Conservation (phyloP, 805 yeast genomes). For the Teunomyces cretensis region DNA sequence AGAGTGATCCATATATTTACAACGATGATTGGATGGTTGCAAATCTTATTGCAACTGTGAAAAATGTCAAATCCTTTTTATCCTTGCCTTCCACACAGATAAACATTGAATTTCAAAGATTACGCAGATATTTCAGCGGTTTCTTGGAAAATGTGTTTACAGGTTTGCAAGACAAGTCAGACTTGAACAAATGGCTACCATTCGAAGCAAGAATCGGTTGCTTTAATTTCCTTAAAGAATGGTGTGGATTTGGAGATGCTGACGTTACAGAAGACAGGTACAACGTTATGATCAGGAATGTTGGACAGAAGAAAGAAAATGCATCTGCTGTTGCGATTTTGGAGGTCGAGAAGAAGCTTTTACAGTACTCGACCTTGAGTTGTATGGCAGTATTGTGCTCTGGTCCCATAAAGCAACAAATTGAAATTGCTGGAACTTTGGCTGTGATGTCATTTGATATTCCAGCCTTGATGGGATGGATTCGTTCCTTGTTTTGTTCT, state of each 20-base stretch:
- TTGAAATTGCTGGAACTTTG: slow-evolving; percentile 46
- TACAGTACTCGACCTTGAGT: slow-evolving; percentile 71
- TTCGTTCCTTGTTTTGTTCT: slow-evolving; percentile 65
- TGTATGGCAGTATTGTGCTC: slow-evolving; percentile 82
- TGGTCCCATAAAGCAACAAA: slow-evolving; percentile 61
- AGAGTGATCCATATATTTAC: slow-evolving; percentile 46
- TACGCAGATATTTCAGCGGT: slow-evolving; percentile 82
- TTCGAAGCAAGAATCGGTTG: slow-evolving; percentile 83
- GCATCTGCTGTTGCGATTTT: slow-evolving; percentile 67
- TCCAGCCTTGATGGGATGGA: slow-evolving; percentile 71
- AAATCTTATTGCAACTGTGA: slow-evolving; percentile 61
- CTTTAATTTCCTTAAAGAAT: slow-evolving; percentile 79
- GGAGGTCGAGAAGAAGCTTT: slow-evolving; percentile 72
- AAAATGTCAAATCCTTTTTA: slow-evolving; percentile 59
- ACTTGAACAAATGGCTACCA: slow-evolving; percentile 60
- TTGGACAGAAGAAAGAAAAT: slow-evolving; percentile 37
- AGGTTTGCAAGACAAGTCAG: slow-evolving; percentile 47
- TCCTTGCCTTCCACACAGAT: slow-evolving; percentile 57
- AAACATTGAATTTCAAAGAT: slow-evolving; percentile 68
- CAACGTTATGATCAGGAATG: slow-evolving; percentile 48
- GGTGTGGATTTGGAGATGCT: slow-evolving; percentile 90
- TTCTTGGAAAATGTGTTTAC: slow-evolving; percentile 72
- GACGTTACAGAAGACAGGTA: slow-evolving; percentile 69
- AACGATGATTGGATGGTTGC: slow-evolving; percentile 69
- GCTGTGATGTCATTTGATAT: slow-evolving; percentile 70